Conservation (phyloP, 768 basidiomycete genomes). For the Suillus discolor region DNA sequence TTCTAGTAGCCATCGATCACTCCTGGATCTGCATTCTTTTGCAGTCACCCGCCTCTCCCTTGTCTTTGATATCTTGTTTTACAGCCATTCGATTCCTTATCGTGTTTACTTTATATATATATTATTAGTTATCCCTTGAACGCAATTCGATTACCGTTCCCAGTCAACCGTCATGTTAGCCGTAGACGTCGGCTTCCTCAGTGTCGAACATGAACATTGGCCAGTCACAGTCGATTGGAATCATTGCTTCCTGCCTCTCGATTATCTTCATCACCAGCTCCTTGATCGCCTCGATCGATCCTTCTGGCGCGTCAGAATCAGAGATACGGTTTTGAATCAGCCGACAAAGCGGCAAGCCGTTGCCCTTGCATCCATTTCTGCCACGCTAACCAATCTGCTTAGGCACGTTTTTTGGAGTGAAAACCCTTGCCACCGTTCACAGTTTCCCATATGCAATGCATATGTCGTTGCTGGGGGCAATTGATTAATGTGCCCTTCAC, state of each 20-base stretch:
- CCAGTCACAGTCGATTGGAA: slow-evolving; percentile 14
- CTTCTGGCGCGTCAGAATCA: slow-evolving; percentile 41
- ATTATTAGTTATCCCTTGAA: no score
- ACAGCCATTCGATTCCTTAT: no score
- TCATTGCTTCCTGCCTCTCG: slow-evolving; percentile 42
- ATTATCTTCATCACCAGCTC: slow-evolving; percentile 37
- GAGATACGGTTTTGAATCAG: slow-evolving; percentile 23
- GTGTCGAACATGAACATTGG: slow-evolving; percentile 46
- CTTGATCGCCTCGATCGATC: slow-evolving; percentile 32
- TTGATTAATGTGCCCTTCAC: not conserved
- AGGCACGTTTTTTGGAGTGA: slow-evolving; percentile 27
- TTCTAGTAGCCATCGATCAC: no score
- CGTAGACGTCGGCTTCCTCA: slow-evolving; percentile 53
- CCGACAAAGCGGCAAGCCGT: slow-evolving; percentile 31
- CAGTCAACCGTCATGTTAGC: slow-evolving; percentile 53
- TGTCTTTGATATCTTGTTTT: no score
- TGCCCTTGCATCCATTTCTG: not conserved
- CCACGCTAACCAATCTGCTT: not conserved
- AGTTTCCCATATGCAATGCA: slow-evolving; percentile 35
- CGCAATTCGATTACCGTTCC: not conserved
- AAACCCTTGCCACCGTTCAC: slow-evolving; percentile 33
- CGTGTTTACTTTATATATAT: no score
- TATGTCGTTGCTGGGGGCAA: slow-evolving; percentile 30
- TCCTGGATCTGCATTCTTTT: no score
- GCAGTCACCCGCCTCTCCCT: no score